Base-by-base conservation (phyloP, 2,329 filamentous ascomycete species). In the Penicillium sp. region DNA sequence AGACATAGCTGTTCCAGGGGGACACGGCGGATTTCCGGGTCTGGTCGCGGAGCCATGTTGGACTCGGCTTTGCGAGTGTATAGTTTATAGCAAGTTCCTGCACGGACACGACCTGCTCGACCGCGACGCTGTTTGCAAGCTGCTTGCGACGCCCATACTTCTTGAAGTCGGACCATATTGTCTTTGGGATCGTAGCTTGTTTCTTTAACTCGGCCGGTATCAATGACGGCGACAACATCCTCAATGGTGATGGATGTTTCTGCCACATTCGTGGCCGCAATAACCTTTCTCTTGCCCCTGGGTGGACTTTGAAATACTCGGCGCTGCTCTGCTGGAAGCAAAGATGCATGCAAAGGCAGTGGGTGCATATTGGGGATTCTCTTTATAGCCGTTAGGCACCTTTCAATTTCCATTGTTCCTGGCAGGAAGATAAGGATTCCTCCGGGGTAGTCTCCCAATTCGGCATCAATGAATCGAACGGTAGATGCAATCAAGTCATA, bases 181-280 rank as follows among this genome's bases (percentile, higher is more conserved):
- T 89, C 96, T 61, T 89, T 84, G 0, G 91, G 86, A 71, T 98
- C 95, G 67, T 93, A 98, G 70, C 90, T 93, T 0, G 93, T 99
- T 75, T 99, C 93, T 71, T 99, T 99, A 58, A 99, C 95, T 52
- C 91, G 88, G 27, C 95, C 95, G 11, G 90, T 95, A 72, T 99
- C 95, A 61, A 99, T 93, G 46, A 99, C 95, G 2, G 91, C 93
- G 2, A 98, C 90, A 52, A 99, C 90, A 70, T 99, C 95, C 70
- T 97, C 93, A 58, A 99, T 99, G 0, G 95, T 99, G 72, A 99
- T 98, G 2, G 95, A 98, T 0, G 95, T 99, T 73, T 99, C 95
- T 2, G 95, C 95, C 2, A 99, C 93, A 68, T 99, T 99, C 45
- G 95, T 99, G 1, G 95, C 91, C 7, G 93, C 90, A 33, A 99